Evolutionary conservation across 202 grass and related monocot species (phyloP).

Genomic region (Schoenoplectus triqueter): DNA sequence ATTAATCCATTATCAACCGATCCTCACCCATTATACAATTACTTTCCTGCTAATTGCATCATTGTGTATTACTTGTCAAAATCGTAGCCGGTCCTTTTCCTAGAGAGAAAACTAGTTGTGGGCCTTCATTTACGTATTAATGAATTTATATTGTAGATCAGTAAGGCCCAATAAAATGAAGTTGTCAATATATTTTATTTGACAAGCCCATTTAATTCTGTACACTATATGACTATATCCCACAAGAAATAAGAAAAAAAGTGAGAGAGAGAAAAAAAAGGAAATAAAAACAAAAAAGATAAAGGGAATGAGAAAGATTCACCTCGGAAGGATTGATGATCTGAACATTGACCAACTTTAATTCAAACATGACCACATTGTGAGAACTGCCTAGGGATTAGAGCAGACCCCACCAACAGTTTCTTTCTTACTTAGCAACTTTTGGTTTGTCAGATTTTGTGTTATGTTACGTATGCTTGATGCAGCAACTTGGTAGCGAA

Average conservation of each 20-base stretch:
- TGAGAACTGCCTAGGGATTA: constrained; percentile 22
- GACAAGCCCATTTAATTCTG: neutral
- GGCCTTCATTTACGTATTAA: neutral
- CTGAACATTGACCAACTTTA: constrained; percentile 39
- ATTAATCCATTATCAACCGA: no score
- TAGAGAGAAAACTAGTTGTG: neutral
- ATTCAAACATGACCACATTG: constrained; percentile 32
- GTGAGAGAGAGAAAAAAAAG: neutral
- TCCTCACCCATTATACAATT: no score
- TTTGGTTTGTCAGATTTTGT: neutral
- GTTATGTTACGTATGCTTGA: neutral
- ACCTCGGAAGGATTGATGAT: constrained; percentile 36
- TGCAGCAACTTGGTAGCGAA: neutral
- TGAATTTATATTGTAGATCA: neutral
- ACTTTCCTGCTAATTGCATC: constrained; percentile 15
- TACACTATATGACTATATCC: neutral
- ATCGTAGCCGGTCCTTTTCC: neutral
- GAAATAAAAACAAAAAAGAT: neutral
- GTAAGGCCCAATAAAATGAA: constrained; percentile 14
- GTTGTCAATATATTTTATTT: constrained; percentile 1
- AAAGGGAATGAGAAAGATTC: constrained; percentile 31
- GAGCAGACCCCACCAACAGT: constrained; percentile 20
- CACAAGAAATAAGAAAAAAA: constrained; percentile 11
- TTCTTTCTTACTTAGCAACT: constrained; percentile 16
- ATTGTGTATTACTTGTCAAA: neutral